Base-by-base conservation (phyloP, 345 rosid species). In the Moricandia arvensis region DNA sequence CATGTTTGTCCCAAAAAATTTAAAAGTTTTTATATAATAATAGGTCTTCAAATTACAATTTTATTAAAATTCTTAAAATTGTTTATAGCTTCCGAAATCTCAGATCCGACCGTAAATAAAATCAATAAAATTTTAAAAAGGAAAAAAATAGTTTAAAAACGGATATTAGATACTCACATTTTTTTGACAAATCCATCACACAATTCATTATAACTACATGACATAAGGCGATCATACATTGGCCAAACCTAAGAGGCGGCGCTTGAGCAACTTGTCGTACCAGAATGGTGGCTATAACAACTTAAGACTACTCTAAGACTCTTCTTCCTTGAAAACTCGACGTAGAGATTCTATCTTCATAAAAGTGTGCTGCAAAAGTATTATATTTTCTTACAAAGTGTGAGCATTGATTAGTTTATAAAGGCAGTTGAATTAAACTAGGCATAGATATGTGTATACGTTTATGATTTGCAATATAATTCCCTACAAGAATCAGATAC, bases 211-310 rank as follows among this genome's bases (percentile, higher is more conserved):
- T 16, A 17, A 8, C 21, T 17, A n/a, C 53, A 47, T 47, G 53
- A 18, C 13, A 30, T 2, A 75, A 66, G 38, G 59, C 59, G 66
- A 43, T 59, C 43, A 45, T 26, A 70, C 65, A 67, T 34, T 49
- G 60, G 67, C 67, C 66, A 43, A 58, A 74, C 66, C 34, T n/a
- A 38, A 58, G 49, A 57, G 77, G 77, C 78, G 69, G 72, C 35
- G 2, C 13, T 26, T 68, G 18, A 35, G 8, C 21, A 67, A 47
- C 31, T 59, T 49, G 11, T 21, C 35, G 43, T 60, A 51, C 63
- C 43, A 29, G 29, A 68, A 60, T 68, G 74, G 62, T 75, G 79
- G 74, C 79, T 75, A 26, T 74, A 11, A 73, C 43, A 62, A 37
- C 41, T 54, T 64, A 64, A 12, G 5, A 6, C 18, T 74, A 43